Percentiles rank a stretch among this genome's conserved stretches.
Evolutionary conservation across 306 rosid species (phyloP).

Genomic region (Psophocarpus tetragonolobus): DNA sequence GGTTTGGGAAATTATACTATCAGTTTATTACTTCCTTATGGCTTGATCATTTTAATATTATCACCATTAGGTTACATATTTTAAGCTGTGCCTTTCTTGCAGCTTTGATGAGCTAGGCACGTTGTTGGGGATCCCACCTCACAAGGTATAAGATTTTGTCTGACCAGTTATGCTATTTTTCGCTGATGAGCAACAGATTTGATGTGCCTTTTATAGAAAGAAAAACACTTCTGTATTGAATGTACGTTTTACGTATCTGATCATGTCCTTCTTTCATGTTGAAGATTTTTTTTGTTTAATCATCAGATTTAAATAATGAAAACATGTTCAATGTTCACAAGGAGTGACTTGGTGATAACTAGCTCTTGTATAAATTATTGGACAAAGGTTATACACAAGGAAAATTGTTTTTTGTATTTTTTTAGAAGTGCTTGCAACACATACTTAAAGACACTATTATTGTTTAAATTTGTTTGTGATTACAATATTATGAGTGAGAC

Average conservation of each 20-base stretch:
- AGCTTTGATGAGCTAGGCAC: conserved; percentile 97
- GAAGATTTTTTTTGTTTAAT: background rate
- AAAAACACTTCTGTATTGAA: background rate
- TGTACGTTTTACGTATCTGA: background rate
- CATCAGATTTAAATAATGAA: conserved; percentile 26
- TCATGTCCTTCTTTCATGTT: background rate
- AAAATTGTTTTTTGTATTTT: background rate
- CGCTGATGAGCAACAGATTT: background rate
- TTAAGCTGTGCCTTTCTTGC: conserved; percentile 23
- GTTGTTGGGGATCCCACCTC: conserved; percentile 91
- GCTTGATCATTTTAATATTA: conserved; percentile 1
- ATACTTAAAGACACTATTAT: background rate
- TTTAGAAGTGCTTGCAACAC: background rate
- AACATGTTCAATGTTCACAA: background rate
- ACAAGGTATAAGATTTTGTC: conserved; percentile 59
- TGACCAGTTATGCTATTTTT: background rate
- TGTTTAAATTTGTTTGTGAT: background rate
- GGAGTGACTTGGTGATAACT: background rate
- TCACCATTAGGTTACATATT: background rate
- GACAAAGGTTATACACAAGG: background rate
- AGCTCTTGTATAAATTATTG: background rate
- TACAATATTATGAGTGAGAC: background rate
- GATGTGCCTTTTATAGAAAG: background rate
- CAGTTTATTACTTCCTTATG: conserved; percentile 22
- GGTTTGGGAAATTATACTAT: conserved; percentile 44